A percentile compares a stretch with the other conserved stretches of the same genome.
phyloP scores from a whole-genome alignment of 163 green algal genomes.

The Picocystis sp. region DNA sequence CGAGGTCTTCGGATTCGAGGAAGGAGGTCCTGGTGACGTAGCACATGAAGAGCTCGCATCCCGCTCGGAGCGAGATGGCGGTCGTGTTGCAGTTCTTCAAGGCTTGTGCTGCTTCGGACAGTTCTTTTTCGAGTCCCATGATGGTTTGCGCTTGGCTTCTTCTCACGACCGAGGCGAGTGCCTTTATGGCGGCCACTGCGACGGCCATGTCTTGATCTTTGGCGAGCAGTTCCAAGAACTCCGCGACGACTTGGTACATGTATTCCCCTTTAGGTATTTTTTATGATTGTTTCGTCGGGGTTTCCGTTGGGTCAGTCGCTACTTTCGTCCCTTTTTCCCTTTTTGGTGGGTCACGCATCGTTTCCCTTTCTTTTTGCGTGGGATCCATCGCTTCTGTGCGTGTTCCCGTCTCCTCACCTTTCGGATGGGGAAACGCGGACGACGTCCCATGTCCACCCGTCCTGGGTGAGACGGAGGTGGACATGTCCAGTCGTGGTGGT shows the following conservation, averaged over 20 bases:
- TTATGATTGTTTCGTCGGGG: no score
- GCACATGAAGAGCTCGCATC: conserved; percentile 80
- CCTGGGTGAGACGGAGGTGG: no score
- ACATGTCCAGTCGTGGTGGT: no score
- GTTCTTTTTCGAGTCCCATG: conserved; percentile 66
- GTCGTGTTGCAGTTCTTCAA: conserved; percentile 66
- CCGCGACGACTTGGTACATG: conserved; percentile 12
- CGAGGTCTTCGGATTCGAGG: conserved; percentile 64
- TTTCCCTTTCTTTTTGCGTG: no score
- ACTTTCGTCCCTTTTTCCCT: no score
- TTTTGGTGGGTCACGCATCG: no score
- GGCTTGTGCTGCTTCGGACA: conserved; percentile 48
- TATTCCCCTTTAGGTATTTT: no score
- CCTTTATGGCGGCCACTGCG: conserved; percentile 61
- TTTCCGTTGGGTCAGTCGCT: no score
- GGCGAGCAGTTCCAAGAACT: conserved; percentile 54
- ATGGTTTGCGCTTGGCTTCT: conserved; percentile 45
- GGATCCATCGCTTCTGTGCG: no score
- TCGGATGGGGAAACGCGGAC: no score
- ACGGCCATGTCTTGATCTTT: conserved; percentile 53
- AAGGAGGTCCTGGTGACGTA: conserved; percentile 55
- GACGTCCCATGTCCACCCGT: no score
- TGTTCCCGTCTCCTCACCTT: no score
- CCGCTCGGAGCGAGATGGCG: conserved; percentile 75
- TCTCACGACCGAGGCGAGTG: conserved; percentile 52